phyloP scores from a whole-genome alignment of 208 protist genomes.

The Spongospora subterranea region DNA sequence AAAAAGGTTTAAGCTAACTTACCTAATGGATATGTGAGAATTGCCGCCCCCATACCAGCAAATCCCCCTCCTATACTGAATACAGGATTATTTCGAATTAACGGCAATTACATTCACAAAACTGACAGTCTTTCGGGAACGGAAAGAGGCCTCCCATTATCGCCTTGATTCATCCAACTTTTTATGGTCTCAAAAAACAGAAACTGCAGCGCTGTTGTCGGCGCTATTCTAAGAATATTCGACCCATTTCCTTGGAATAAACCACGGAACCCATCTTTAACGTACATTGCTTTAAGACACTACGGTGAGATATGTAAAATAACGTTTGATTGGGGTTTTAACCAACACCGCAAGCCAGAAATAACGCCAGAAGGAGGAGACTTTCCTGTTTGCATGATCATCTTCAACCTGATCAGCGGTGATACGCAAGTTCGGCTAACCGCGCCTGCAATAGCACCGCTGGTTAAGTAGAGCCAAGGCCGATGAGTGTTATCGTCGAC shows the following conservation, averaged over 20 bases:
- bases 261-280: neutral
- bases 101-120: no score
- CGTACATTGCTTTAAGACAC: neutral
- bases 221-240: neutral
- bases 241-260: constrained; percentile 14
- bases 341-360: neutral
- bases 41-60: no score
- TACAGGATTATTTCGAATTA: no score
- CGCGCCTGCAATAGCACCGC: neutral
- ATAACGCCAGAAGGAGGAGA: neutral
- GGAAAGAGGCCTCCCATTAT: neutral
- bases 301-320: no score
- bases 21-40: no score
- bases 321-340: neutral
- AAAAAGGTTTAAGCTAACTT: no score
- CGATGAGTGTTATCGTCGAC: neutral
- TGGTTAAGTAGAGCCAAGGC: neutral
- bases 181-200: neutral
- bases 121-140: neutral
- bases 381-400: neutral
- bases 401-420: neutral
- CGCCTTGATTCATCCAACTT: neutral
- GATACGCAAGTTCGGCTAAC: neutral
- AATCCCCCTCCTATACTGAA: no score
- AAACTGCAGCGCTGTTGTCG: neutral